A percentile compares a stretch with the other conserved stretches of the same genome.
These are phyloP conservation scores for Fomitopsis palustris DNA, from an alignment of 1,284 basidiomycete species.

Conservation along the genomic window DNA sequence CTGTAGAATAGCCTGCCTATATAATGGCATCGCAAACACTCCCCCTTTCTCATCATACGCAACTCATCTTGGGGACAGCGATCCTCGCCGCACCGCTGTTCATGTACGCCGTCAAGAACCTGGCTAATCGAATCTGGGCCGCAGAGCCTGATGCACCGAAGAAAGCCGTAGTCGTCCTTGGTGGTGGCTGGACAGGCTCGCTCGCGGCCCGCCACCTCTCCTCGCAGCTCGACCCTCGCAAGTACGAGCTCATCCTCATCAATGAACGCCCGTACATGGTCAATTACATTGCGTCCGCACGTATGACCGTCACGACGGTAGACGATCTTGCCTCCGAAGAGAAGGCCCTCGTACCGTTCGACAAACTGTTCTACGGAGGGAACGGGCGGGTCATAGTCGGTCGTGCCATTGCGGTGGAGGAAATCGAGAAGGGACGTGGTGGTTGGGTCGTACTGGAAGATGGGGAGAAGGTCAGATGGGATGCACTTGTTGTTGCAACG, in stretches of 20 bases:
- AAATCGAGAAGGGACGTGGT: constrained; percentile 30
- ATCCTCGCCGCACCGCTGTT: neutral
- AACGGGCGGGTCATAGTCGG: constrained; percentile 45
- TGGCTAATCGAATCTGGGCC: constrained; percentile 15
- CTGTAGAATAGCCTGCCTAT: no score
- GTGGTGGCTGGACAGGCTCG: constrained; percentile 33
- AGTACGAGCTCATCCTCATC: constrained; percentile 33
- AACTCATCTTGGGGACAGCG: no score
- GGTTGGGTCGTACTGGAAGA: constrained; percentile 44
- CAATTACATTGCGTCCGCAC: constrained; percentile 30
- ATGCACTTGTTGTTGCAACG: constrained; percentile 53
- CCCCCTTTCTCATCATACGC: no score
- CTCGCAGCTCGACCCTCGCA: constrained; percentile 27
- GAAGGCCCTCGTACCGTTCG: constrained; percentile 34
- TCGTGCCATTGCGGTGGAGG: constrained; percentile 40
- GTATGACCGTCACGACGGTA: constrained; percentile 30
- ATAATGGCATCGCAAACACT: no score
- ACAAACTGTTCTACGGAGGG: constrained; percentile 44
- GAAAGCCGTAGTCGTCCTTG: constrained; percentile 36
- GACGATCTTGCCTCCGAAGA: constrained; percentile 29
- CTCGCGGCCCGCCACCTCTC: constrained; percentile 29
- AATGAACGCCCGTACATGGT: constrained; percentile 31
- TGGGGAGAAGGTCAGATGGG: constrained; percentile 48
- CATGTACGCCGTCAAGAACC: neutral
- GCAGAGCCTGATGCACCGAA: constrained; percentile 19